A percentile compares a stretch with the other conserved stretches of the same genome.
Conservation (phyloP, 2,329 filamentous ascomycete species). For the Tolypocladium tropicale region DNA sequence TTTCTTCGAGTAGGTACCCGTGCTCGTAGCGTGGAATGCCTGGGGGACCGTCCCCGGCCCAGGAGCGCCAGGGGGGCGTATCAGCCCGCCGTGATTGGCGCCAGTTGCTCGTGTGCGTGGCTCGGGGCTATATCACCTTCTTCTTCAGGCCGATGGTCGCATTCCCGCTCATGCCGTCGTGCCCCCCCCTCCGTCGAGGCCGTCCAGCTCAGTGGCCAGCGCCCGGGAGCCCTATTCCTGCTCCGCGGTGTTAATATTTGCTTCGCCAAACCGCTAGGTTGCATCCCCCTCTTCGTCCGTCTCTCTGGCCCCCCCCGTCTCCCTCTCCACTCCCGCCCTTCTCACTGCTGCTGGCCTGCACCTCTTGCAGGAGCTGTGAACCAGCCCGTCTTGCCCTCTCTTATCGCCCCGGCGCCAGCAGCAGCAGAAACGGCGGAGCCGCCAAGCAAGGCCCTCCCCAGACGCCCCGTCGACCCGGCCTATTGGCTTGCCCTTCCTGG, state of each 20-base stretch:
- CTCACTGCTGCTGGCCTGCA: neutral
- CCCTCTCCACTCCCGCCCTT: slow-evolving; percentile 2
- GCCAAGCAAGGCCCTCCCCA: slow-evolving; percentile 12
- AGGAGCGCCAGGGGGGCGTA: slow-evolving; percentile 12
- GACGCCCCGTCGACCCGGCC: slow-evolving; percentile 13
- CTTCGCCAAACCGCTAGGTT: slow-evolving; percentile 11
- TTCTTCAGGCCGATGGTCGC: slow-evolving; percentile 23
- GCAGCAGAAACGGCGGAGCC: slow-evolving; percentile 3
- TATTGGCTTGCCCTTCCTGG: slow-evolving; percentile 24
- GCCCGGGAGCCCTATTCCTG: slow-evolving; percentile 7
- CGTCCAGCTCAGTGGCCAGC: slow-evolving; percentile 15
- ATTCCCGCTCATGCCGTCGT: slow-evolving; percentile 19
- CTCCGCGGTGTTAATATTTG: slow-evolving; percentile 6
- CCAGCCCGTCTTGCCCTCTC: neutral
- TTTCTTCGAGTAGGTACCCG: no score
- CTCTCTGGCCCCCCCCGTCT: slow-evolving; percentile 7
- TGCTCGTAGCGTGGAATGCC: slow-evolving; percentile 10
- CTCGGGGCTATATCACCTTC: slow-evolving; percentile 22
- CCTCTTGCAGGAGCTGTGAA: slow-evolving; percentile 1
- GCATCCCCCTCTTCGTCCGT: slow-evolving; percentile 8
- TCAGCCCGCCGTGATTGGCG: slow-evolving; percentile 21
- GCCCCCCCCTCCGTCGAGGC: slow-evolving; percentile 7
- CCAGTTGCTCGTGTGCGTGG: slow-evolving; percentile 15
- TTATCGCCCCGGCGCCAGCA: neutral
- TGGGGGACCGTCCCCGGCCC: slow-evolving; percentile 1